Conservation (phyloP, 176 grass and related monocot genomes). For the Bonia amplexicaulis region DNA sequence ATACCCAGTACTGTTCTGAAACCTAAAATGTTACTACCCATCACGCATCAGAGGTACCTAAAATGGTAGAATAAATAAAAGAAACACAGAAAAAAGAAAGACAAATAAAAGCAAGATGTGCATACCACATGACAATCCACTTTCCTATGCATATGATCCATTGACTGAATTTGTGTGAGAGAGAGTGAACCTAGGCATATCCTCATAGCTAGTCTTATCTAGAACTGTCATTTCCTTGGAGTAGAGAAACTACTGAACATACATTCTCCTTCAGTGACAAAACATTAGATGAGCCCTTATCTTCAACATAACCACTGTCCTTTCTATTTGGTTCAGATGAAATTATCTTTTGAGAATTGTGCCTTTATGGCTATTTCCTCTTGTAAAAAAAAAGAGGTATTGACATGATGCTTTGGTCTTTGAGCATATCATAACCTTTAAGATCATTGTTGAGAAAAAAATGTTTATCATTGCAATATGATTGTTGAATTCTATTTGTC, state of each 20-base stretch:
- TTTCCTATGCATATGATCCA: background rate
- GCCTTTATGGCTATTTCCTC: background rate
- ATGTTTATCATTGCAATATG: background rate
- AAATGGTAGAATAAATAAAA: conserved; percentile 1
- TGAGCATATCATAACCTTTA: background rate
- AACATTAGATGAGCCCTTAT: background rate
- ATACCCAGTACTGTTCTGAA: background rate
- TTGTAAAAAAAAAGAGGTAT: background rate
- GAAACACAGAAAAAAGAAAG: background rate
- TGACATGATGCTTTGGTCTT: background rate
- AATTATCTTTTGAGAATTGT: background rate
- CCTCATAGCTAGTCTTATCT: background rate
- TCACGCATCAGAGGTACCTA: background rate
- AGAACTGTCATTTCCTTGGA: background rate
- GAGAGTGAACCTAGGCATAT: background rate
- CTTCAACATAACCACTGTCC: background rate
- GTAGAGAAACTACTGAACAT: background rate
- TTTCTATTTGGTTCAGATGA: background rate
- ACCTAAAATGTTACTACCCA: background rate
- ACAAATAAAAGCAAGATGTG: background rate
- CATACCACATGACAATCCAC: background rate
- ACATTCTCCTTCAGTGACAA: background rate
- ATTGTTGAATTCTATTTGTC: conserved; percentile 30
- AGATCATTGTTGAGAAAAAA: background rate
- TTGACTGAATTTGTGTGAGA: background rate